A percentile compares a stretch with the other conserved stretches of the same genome.
Conservation (phyloP, 108 stramenopile genomes). For the Nannochloropsis salina region DNA sequence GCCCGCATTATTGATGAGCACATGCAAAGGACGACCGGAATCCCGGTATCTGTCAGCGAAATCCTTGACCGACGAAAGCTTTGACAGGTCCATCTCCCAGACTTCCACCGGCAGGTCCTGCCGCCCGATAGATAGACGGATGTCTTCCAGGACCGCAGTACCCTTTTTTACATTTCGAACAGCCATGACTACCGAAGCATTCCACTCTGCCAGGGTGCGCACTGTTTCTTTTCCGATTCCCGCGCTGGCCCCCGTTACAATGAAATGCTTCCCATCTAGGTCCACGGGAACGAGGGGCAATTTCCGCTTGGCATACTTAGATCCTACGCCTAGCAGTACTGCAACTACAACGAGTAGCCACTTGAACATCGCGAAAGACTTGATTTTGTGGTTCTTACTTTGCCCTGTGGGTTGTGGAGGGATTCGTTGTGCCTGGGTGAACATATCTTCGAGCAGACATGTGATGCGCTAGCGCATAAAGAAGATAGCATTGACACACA, state of each 20-base stretch:
- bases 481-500: too few relatives aligned
- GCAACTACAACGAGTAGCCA: not conserved
- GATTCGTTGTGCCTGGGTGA: too few relatives aligned
- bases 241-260: conserved; percentile 45
- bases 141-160: conserved; percentile 21
- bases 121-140: conserved; percentile 24
- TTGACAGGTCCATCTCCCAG: conserved; percentile 21
- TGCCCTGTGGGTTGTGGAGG: too few relatives aligned
- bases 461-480: too few relatives aligned
- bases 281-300: conserved; percentile 23
- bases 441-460: too few relatives aligned
- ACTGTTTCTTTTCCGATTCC: conserved; percentile 48
- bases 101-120: conserved; percentile 13
- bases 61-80: not conserved
- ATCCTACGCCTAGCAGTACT: not conserved
- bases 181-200: conserved; percentile 45
- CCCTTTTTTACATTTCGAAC: conserved; percentile 34
- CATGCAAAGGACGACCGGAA: not conserved
- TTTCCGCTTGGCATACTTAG: not conserved
- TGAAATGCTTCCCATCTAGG: conserved; percentile 41
- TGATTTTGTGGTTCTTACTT: too few relatives aligned
- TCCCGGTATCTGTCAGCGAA: not conserved
- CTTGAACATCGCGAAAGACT: not conserved
- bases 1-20: not conserved
- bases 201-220: conserved; percentile 40